Percentiles rank a stretch among this genome's conserved stretches.
phyloP scores from a whole-genome alignment of 169 alveolate species.

The Cyclospora cayetanensis region DNA sequence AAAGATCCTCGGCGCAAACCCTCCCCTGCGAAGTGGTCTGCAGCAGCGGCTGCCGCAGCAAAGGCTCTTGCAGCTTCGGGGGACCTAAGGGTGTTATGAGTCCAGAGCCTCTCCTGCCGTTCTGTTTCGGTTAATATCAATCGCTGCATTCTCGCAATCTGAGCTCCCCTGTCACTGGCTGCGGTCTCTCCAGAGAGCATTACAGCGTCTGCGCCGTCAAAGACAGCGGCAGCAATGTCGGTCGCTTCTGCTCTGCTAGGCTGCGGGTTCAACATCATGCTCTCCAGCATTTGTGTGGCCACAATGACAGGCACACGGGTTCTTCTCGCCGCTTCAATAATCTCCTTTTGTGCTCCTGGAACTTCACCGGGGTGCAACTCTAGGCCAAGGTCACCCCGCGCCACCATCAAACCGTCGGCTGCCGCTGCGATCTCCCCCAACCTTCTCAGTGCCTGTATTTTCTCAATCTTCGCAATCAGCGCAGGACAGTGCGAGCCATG shows the following conservation, averaged over 20 bases:
- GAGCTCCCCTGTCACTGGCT: constrained; percentile 85
- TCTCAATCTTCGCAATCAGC: constrained; percentile 96
- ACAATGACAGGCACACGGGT: constrained; percentile 95
- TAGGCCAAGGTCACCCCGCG: constrained; percentile 98
- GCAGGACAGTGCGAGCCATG: not conserved
- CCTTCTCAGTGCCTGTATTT: constrained; percentile 92
- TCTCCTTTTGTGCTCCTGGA: constrained; percentile 92
- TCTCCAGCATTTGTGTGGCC: constrained; percentile 98
- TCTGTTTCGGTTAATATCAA: constrained; percentile 89
- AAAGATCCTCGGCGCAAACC: not conserved
- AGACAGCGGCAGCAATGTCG: constrained; percentile 97
- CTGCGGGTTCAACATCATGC: constrained; percentile 93
- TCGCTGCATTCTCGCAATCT: constrained; percentile 86
- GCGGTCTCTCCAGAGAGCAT: constrained; percentile 92
- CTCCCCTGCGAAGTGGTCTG: not conserved
- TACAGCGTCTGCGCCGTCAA: constrained; percentile 97
- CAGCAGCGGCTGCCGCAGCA: not conserved
- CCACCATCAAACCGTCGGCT: constrained; percentile 97
- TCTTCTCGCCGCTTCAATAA: constrained; percentile 86
- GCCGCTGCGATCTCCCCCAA: constrained; percentile 91
- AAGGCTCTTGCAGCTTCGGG: not conserved
- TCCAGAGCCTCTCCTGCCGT: constrained; percentile 15
- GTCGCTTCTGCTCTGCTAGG: constrained; percentile 99
- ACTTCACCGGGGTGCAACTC: constrained; percentile 96
- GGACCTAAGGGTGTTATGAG: not conserved